Conservation (phyloP, 768 basidiomycete species). For the Lactarius akahatsu region DNA sequence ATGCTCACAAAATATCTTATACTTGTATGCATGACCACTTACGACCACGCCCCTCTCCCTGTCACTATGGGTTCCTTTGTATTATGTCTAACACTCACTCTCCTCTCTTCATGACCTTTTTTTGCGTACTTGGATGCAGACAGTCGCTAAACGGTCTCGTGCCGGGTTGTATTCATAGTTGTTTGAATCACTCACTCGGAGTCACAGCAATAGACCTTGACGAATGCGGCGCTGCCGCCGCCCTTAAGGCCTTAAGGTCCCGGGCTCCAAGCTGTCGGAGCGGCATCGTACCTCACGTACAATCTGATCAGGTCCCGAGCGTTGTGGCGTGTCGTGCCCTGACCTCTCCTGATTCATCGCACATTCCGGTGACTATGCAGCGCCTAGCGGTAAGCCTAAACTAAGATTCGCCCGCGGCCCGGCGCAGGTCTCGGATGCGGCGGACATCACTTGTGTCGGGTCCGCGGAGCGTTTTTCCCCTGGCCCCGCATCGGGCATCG, state of each 20-base stretch:
- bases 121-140: conserved; percentile 3
- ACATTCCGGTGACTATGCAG: neutral
- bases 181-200: neutral
- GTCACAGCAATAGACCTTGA: neutral
- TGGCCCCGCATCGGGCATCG: no score
- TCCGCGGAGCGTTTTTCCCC: no score
- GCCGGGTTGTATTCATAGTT: neutral
- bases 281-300: neutral
- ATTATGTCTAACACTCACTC: neutral
- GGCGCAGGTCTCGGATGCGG: no score
- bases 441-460: no score
- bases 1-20: neutral
- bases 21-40: conserved; percentile 1
- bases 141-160: neutral
- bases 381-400: no score
- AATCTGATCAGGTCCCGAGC: neutral
- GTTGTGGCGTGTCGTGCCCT: neutral
- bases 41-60: neutral
- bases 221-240: no score
- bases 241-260: conserved; percentile 1
- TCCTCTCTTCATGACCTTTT: neutral
- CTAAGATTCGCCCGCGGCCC: no score
- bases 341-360: neutral
- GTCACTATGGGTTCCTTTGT: neutral
- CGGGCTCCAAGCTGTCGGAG: neutral